Conservation (phyloP, 257 asterid species). For the Anisodus tanguticus region DNA sequence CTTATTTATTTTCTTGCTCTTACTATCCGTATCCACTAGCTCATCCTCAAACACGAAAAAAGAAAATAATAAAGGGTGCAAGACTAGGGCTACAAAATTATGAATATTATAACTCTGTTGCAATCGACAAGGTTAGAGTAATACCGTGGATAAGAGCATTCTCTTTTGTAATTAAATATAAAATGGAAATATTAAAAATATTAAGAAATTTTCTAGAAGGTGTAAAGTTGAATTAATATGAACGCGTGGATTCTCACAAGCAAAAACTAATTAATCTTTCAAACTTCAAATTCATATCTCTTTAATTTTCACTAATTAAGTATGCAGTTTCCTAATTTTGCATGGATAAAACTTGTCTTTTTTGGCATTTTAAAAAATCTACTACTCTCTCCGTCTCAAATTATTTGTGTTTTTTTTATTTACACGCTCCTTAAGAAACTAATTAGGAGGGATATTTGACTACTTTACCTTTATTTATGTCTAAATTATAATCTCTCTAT, state of each 20-base stretch:
- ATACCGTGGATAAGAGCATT: background rate
- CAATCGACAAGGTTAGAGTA: background rate
- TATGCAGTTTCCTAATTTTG: background rate
- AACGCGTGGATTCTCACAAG: conserved; percentile 4
- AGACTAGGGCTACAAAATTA: conserved; percentile 14
- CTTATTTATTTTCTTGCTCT: background rate
- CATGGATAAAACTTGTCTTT: background rate
- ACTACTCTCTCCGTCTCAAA: too few species aligned
- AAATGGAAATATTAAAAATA: background rate
- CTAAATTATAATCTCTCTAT: too few species aligned
- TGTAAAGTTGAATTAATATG: conserved; percentile 5
- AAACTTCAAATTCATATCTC: background rate
- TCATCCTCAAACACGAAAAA: background rate
- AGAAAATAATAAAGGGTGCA: background rate
- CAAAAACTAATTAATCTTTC: background rate
- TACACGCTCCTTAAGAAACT: too few species aligned
- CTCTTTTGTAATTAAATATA: background rate
- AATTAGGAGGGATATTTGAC: too few species aligned
- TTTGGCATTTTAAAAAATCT: background rate
- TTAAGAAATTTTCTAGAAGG: background rate
- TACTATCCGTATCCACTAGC: background rate
- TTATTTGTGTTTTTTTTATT: too few species aligned
- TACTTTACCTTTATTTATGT: too few species aligned
- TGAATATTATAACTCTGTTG: background rate
- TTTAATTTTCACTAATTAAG: background rate